phyloP scores from a whole-genome alignment of 2,329 filamentous ascomycete genomes.

The Scedosporium dehoogii region DNA sequence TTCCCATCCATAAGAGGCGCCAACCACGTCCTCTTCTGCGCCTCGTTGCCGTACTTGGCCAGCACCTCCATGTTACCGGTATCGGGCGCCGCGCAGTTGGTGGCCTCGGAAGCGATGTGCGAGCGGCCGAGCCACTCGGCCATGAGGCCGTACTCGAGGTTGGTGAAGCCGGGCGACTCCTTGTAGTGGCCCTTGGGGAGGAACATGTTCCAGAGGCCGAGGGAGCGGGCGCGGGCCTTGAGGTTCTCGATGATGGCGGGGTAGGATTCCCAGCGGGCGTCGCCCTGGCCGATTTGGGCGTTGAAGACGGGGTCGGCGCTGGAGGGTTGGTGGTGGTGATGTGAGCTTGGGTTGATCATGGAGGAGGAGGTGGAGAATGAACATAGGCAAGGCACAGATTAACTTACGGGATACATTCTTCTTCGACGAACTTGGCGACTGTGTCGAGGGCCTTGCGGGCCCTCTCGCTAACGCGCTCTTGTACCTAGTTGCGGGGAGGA shows the following conservation, averaged over 20 bases:
- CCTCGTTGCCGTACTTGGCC: conserved; percentile 80
- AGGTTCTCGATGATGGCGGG: conserved; percentile 79
- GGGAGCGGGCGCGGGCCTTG: conserved; percentile 69
- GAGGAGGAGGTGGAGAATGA: neutral
- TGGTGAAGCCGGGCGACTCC: conserved; percentile 88
- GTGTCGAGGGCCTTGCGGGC: conserved; percentile 77
- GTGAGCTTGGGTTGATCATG: neutral
- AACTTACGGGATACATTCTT: conserved; percentile 75
- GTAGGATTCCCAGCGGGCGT: conserved; percentile 68
- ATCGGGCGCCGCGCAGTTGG: conserved; percentile 84
- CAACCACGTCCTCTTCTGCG: conserved; percentile 78
- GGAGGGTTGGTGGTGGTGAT: conserved; percentile 7
- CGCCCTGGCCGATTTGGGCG: conserved; percentile 69
- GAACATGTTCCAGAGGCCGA: conserved; percentile 98
- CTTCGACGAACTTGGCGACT: conserved; percentile 92
- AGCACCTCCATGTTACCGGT: conserved; percentile 95
- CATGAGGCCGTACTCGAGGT: conserved; percentile 96
- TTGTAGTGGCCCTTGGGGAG: conserved; percentile 90
- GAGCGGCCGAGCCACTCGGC: conserved; percentile 91
- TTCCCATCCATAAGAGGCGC: conserved; percentile 70
- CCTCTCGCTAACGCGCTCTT: conserved; percentile 63
- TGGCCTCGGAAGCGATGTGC: conserved; percentile 70
- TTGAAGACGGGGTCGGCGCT: conserved; percentile 71
- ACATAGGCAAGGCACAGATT: neutral
- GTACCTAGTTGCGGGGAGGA: conserved; percentile 23